Percentiles rank a stretch among this genome's conserved stretches.
phyloP scores from a whole-genome alignment of 805 yeast species.

The Diddensiella transvaalensis region DNA sequence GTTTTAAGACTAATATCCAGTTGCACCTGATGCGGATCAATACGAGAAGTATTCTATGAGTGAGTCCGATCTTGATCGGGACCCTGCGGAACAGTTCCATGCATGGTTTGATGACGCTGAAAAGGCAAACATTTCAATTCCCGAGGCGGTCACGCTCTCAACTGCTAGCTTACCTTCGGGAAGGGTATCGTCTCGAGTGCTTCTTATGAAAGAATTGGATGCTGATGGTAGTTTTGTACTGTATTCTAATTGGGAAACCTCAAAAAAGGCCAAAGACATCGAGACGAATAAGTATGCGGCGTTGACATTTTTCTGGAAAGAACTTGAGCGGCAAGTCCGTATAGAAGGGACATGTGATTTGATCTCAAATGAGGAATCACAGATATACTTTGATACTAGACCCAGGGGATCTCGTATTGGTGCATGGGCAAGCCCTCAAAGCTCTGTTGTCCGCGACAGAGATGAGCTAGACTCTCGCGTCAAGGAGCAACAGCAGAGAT shows the following conservation, averaged over 20 bases:
- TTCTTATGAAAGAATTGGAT: constrained; percentile 87
- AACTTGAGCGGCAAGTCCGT: constrained; percentile 85
- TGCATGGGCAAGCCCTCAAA: constrained; percentile 96
- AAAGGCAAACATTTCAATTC: constrained; percentile 53
- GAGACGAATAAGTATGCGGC: constrained; percentile 74
- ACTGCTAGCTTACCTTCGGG: constrained; percentile 89
- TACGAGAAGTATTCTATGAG: constrained; percentile 65
- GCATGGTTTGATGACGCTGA: constrained; percentile 81
- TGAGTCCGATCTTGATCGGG: constrained; percentile 47
- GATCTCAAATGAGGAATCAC: constrained; percentile 67
- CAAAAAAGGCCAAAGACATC: constrained; percentile 75
- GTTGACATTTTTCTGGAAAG: constrained; percentile 88
- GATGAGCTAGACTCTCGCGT: constrained; percentile 59
- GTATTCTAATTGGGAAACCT: constrained; percentile 87
- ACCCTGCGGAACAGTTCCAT: constrained; percentile 77
- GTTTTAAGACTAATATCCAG: constrained; percentile 27
- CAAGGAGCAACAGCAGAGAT: constrained; percentile 48
- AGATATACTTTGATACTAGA: constrained; percentile 76
- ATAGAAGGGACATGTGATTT: constrained; percentile 82
- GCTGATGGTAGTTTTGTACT: constrained; percentile 69
- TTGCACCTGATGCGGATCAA: constrained; percentile 88
- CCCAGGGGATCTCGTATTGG: constrained; percentile 94
- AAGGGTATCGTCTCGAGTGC: constrained; percentile 79
- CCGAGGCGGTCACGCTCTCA: constrained; percentile 83
- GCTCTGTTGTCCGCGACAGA: constrained; percentile 54